A percentile compares a stretch with the other conserved stretches of the same genome.
phyloP scores from a whole-genome alignment of 2,329 filamentous ascomycete species.

The Metarhizium sp. region DNA sequence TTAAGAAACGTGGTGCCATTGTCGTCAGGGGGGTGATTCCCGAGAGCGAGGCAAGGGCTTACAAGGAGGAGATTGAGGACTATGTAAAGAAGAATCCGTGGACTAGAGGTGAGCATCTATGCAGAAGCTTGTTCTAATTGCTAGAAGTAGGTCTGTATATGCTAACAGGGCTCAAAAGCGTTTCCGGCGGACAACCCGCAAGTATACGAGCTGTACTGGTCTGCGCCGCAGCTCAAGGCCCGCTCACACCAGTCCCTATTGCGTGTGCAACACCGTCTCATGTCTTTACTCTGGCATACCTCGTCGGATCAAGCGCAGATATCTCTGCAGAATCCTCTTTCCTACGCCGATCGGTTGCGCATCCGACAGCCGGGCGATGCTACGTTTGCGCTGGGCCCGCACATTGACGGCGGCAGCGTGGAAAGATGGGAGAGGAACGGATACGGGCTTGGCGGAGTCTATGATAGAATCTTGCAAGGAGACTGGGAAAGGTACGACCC shows the following conservation, averaged over 20 bases:
- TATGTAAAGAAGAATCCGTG: constrained; percentile 56
- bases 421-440: constrained; percentile 66
- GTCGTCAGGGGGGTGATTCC: constrained; percentile 59
- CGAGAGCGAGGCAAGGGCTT: constrained; percentile 50
- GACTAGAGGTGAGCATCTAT: constrained; percentile 34
- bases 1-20: constrained; percentile 51
- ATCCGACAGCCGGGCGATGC: constrained; percentile 64
- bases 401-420: constrained; percentile 64
- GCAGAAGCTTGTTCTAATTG: background rate
- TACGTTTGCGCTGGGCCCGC: constrained; percentile 62
- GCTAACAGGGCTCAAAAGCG: constrained; percentile 25
- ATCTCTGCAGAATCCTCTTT: constrained; percentile 44
- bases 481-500: constrained; percentile 75
- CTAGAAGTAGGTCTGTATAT: background rate
- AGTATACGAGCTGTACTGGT: constrained; percentile 72
- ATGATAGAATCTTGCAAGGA: constrained; percentile 63
- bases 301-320: constrained; percentile 37
- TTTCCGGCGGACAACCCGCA: constrained; percentile 59
- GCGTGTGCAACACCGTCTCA: constrained; percentile 49
- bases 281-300: constrained; percentile 50
- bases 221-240: constrained; percentile 55
- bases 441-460: constrained; percentile 59
- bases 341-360: constrained; percentile 63
- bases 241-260: constrained; percentile 58
- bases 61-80: constrained; percentile 54